Percentiles rank a stretch among this genome's conserved stretches.
These are phyloP conservation scores for Edaphochlamys debaryana DNA, from an alignment of 139 green algal species.

Conservation along the genomic window DNA sequence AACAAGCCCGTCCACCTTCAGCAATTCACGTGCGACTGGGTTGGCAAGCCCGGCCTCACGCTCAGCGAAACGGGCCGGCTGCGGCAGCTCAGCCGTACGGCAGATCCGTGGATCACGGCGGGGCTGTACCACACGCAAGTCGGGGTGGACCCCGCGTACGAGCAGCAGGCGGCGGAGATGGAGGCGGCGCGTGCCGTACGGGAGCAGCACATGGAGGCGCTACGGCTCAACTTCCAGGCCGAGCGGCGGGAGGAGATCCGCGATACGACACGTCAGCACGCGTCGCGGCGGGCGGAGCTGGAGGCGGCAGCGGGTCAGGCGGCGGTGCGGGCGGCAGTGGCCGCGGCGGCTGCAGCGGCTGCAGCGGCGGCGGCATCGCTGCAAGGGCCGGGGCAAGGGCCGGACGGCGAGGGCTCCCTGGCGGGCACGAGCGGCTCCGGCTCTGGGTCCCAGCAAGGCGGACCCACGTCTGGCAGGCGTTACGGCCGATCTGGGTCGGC, in stretches of 20 bases:
- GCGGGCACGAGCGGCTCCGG: not conserved
- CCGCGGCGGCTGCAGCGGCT: too few relatives aligned
- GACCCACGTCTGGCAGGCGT: too few relatives aligned
- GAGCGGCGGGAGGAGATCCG: conserved; percentile 28
- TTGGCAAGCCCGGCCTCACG: conserved; percentile 17
- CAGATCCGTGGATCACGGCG: conserved; percentile 3
- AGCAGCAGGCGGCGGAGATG: conserved; percentile 32
- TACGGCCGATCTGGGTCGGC: too few relatives aligned
- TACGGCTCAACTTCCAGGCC: conserved; percentile 26
- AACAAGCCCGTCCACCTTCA: conserved; percentile 29
- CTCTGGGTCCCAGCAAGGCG: not conserved
- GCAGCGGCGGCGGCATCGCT: too few relatives aligned
- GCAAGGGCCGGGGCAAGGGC: too few relatives aligned
- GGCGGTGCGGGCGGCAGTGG: conserved; percentile 2
- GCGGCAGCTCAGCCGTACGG: not conserved
- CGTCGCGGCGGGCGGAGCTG: conserved; percentile 20
- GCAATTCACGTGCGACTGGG: conserved; percentile 40
- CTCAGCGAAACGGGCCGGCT: conserved; percentile 36
- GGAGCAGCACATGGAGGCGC: conserved; percentile 36
- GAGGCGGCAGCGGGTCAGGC: conserved; percentile 32
- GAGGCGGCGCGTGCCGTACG: conserved; percentile 21
- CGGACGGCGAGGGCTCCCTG: not conserved
- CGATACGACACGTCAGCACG: not conserved
- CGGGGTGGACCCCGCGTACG: conserved; percentile 10
- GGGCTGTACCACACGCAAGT: conserved; percentile 25